These are phyloP conservation scores for Flammula alnicola DNA, from an alignment of 1,284 basidiomycete species.

Conservation along the genomic window DNA sequence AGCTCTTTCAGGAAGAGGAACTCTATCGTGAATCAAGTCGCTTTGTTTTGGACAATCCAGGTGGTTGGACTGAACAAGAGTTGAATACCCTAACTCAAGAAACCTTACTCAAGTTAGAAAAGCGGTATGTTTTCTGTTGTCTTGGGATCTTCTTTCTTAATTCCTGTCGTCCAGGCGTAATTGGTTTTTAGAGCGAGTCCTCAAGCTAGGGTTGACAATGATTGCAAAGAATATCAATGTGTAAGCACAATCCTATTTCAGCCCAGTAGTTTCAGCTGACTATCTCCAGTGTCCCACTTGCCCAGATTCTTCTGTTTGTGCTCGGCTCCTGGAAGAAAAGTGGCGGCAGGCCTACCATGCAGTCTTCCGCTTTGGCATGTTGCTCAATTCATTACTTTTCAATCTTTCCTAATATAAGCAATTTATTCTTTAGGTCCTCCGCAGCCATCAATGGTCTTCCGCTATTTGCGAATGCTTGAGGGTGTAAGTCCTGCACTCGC, in stretches of 20 bases:
- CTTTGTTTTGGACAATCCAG: constrained; percentile 89
- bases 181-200: constrained; percentile 92
- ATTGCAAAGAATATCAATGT: constrained; percentile 89
- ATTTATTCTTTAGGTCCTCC: constrained; percentile 63
- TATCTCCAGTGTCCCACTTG: constrained; percentile 74
- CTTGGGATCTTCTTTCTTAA: not conserved
- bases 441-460: constrained; percentile 90
- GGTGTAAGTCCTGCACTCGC: constrained; percentile 81
- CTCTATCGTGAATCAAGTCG: constrained; percentile 88
- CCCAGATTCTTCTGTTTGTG: constrained; percentile 80
- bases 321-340: constrained; percentile 90
- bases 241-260: constrained; percentile 45
- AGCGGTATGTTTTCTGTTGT: constrained; percentile 54
- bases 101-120: constrained; percentile 87
- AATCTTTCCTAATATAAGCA: constrained; percentile 21
- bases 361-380: constrained; percentile 83
- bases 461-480: constrained; percentile 82
- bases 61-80: constrained; percentile 84
- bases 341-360: constrained; percentile 89
- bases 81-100: constrained; percentile 77
- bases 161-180: constrained; percentile 58
- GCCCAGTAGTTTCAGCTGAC: not conserved
- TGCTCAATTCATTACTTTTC: constrained; percentile 13
- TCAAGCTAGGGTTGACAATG: constrained; percentile 88
- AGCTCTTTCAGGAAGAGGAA: constrained; percentile 85